Evolutionary conservation across 208 protist species (phyloP), one percentile per base, ranked within the genome.

Genomic region (Trypanosoma caninum): DNA sequence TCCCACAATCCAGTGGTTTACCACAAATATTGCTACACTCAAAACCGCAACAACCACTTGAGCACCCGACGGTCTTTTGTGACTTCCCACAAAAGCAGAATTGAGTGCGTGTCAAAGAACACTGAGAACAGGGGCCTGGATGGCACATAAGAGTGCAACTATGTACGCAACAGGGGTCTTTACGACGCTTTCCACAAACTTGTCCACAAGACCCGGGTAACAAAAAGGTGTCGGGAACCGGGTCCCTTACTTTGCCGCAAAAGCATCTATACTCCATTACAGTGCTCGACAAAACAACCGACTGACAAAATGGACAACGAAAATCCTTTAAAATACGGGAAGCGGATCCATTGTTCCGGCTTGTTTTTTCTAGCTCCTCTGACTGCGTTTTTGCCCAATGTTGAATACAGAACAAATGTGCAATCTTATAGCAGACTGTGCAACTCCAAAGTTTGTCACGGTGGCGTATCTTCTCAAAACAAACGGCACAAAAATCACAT

Each of bases 151-250:
- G 64, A 25, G 75, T 69, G 66, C 89, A 96, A 18, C 65, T 38
- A 70, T 96, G 89, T 5, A 73, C 57, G 55, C 89, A 96, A 20
- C 66, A 33, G 11, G 57, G 52, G 40, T 89, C 88, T 14, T 60
- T 72, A 23, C 67, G 82, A 3, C 72, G 75, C 42, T 63, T 58
- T 37, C 71, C 84, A 53, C 88, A 94, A 20, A 71, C 64, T 52
- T 89, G 64, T 1, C 88, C 88, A 60, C 88, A 94, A 57, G 81
- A 87, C 28, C 88, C 88, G 0, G 76, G 88, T 46, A 94, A 80
- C 14, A 91, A 69, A 68, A 83, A 63, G 34, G 74, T 47, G 57
- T 92, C 88, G 27, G 67, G 56, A 3, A 47, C 20, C 34, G 88
- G 88, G 34, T 81, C 64, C 9, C n/a, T 46, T 40, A 61, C 53